phyloP scores from a whole-genome alignment of 1,284 basidiomycete species.

The Laetiporus sulphureus region DNA sequence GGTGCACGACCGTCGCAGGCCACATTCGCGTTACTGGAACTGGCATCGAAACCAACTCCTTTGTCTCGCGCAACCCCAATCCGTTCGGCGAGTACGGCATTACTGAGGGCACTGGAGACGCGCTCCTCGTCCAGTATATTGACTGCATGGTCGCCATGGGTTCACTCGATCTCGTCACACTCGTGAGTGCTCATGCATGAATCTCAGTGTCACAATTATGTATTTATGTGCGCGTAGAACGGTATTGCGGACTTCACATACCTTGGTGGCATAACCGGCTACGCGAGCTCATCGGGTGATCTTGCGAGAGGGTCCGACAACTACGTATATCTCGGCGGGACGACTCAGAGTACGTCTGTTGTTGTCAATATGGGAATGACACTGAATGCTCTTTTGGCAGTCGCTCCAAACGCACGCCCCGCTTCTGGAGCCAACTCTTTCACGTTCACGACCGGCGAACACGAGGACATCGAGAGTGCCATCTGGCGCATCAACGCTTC shows the following conservation, averaged over 20 bases:
- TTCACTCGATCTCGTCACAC: constrained; percentile 11
- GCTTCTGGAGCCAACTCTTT: constrained; percentile 12
- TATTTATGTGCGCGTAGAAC: constrained; percentile 11
- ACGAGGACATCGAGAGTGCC: constrained; percentile 14
- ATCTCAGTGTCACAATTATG: neutral
- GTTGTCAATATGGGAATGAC: neutral
- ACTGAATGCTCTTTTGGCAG: neutral
- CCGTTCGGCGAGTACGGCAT: constrained; percentile 18
- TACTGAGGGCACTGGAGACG: constrained; percentile 8
- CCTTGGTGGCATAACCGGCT: constrained; percentile 16
- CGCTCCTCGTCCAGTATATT: constrained; percentile 11
- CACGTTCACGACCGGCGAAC: constrained; percentile 10
- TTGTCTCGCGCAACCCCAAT: constrained; percentile 11
- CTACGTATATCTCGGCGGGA: constrained; percentile 19
- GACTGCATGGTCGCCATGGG: constrained; percentile 3
- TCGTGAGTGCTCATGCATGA: constrained; percentile 7
- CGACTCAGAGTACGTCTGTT: constrained; percentile 10
- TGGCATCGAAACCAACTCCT: constrained; percentile 3
- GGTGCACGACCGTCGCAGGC: constrained; percentile 11
- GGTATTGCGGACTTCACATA: constrained; percentile 11
- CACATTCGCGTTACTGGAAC: constrained; percentile 9
- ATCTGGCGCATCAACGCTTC: constrained; percentile 14
- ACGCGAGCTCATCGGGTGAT: constrained; percentile 8
- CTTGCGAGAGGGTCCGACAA: constrained; percentile 10
- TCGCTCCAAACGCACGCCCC: constrained; percentile 13